Conservation (phyloP, 208 protist genomes). For the Acanthamoeba divionensis region DNA sequence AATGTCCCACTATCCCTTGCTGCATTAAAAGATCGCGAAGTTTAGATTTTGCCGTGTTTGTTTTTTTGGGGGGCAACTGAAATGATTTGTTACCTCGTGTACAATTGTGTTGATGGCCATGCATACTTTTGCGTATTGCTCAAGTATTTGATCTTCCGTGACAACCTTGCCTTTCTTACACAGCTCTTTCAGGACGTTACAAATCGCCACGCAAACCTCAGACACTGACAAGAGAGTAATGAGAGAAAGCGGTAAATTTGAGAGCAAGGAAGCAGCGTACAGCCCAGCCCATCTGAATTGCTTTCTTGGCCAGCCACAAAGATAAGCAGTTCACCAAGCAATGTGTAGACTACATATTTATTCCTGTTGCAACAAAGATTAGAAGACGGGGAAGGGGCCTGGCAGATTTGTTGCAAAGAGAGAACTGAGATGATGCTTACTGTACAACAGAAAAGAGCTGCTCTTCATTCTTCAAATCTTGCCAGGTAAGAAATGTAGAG, state of each 20-base stretch:
- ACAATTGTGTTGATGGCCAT: slow-evolving; percentile 21
- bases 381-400: neutral
- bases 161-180: slow-evolving; percentile 37
- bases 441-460: neutral
- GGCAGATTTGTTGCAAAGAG: neutral
- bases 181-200: slow-evolving; percentile 26
- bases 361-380: neutral
- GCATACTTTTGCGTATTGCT: neutral
- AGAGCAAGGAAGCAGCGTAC: neutral
- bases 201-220: neutral
- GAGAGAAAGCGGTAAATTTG: neutral
- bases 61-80: no score
- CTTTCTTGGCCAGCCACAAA: neutral
- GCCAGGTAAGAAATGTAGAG: neutral
- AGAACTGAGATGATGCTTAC: neutral
- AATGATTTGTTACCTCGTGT: neutral
- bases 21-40: neutral
- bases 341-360: neutral
- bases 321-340: slow-evolving; percentile 8
- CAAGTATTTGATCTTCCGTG: slow-evolving; percentile 1
- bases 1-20: neutral
- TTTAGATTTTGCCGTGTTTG: no score
- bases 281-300: neutral
- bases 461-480: neutral
- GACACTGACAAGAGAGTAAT: neutral